Evolutionary conservation across 2,329 filamentous ascomycete genomes (phyloP), one percentile per base, ranked within the genome.

Genomic region (Colletotrichum tanaceti): DNA sequence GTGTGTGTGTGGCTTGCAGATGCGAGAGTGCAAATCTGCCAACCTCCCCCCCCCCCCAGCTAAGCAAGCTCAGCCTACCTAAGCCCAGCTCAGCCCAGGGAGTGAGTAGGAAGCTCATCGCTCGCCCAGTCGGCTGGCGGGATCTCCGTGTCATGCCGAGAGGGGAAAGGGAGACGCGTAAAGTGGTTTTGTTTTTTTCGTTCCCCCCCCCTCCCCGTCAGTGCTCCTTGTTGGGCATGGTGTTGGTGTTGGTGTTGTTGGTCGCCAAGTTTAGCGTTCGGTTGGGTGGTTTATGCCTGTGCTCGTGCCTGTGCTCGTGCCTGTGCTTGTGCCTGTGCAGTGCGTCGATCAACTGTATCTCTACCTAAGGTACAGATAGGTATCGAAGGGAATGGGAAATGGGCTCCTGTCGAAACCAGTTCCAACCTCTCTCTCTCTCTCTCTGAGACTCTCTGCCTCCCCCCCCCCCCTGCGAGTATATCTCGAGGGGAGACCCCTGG

Each of bases 401-500:
- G 32, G n/a, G 5, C 52, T 28, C 28, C 28, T 64, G 38, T 55
- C 1, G n/a, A 38, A 28, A 1, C 65, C 60, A 68, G 65, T 50
- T 65, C 49, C 54, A 65, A 65, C 65, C 44, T 65, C 54, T 43
- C 44, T 65, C 43, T n/a, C n/a, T n/a, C n/a, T n/a, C n/a, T n/a
- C n/a, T n/a, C n/a, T n/a, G n/a, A n/a, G n/a, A n/a, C n/a, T n/a
- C n/a, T n/a, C n/a, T n/a, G n/a, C n/a, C n/a, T n/a, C 61, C 28
- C 28, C 28, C 28, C 6, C 6, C 1, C 28, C 28, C 28, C 28
- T 28, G 28, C 28, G 54, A 58, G 47, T 28, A 60, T 65, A n/a
- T n/a, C 61, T 68, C 65, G 54, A 68, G 61, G 65, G 65, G n/a
- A 65, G 65, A 65, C 65, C 65, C 65, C 65, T 68, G 65, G 61